A percentile compares a stretch with the other conserved stretches of the same genome.
These are phyloP conservation scores for Magnaporthiopsis rhizophila DNA, from an alignment of 2,329 filamentous ascomycete genomes.

Conservation along the genomic window DNA sequence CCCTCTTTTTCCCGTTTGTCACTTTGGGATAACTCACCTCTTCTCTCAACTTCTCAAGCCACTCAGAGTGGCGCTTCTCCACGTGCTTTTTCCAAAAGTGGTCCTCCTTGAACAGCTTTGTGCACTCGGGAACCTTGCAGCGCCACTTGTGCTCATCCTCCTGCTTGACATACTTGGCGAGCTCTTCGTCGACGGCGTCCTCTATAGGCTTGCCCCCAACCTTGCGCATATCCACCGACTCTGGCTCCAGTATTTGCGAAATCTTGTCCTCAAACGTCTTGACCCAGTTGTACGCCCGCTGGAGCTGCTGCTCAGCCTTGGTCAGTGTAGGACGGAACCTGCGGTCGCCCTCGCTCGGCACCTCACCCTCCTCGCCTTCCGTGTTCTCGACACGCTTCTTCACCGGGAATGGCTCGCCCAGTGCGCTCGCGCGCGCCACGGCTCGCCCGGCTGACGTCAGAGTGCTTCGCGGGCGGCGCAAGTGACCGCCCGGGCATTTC, in stretches of 20 bases:
- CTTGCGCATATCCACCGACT: slow-evolving; percentile 79
- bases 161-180: slow-evolving; percentile 85
- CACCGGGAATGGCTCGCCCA: slow-evolving; percentile 73
- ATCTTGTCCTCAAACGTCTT: slow-evolving; percentile 98
- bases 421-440: slow-evolving; percentile 76
- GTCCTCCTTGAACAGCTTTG: slow-evolving; percentile 94
- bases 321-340: slow-evolving; percentile 61
- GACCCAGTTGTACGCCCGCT: slow-evolving; percentile 97
- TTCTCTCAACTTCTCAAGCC: slow-evolving; percentile 69
- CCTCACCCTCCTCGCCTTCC: slow-evolving; percentile 56
- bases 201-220: slow-evolving; percentile 82
- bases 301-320: slow-evolving; percentile 85
- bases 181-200: slow-evolving; percentile 78
- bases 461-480: slow-evolving; percentile 81
- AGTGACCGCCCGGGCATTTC: slow-evolving; percentile 95
- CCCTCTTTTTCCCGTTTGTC: not conserved
- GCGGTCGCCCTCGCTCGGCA: slow-evolving; percentile 58
- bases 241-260: slow-evolving; percentile 83
- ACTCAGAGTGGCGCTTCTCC: slow-evolving; percentile 89
- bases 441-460: slow-evolving; percentile 75
- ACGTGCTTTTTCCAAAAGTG: slow-evolving; percentile 98
- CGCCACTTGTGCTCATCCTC: slow-evolving; percentile 96
- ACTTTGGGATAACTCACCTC: slow-evolving; percentile 53
- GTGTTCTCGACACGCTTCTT: slow-evolving; percentile 57
- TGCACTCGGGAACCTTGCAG: slow-evolving; percentile 92